Conservation (phyloP, 805 yeast species). For the Saccharomycopsis babjevae region DNA sequence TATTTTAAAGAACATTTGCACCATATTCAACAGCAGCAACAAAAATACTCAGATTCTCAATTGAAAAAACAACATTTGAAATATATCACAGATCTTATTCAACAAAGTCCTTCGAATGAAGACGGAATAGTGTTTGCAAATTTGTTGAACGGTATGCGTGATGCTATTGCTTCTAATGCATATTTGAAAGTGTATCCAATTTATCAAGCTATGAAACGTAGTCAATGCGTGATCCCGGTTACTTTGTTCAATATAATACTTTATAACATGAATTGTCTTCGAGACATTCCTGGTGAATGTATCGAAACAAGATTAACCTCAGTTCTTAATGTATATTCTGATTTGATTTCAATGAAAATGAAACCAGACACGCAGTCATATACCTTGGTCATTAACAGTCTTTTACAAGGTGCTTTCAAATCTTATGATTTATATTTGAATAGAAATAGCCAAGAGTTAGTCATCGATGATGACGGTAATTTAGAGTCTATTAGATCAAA, state of each 20-base stretch:
- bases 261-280: background rate
- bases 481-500: conserved; percentile 2
- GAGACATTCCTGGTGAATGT: conserved; percentile 15
- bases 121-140: background rate
- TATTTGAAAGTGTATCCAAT: conserved; percentile 12
- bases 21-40: background rate
- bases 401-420: conserved; percentile 14
- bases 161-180: background rate
- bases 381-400: conserved; percentile 10
- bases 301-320: conserved; percentile 14
- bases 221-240: conserved; percentile 7
- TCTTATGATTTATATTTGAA: conserved; percentile 2
- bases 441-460: conserved; percentile 6
- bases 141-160: background rate
- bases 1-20: background rate
- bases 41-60: background rate
- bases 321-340: conserved; percentile 16
- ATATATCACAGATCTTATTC: background rate
- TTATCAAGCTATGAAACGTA: conserved; percentile 16
- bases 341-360: conserved; percentile 13
- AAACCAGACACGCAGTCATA: conserved; percentile 13
- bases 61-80: background rate
- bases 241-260: conserved; percentile 12
- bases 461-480: conserved; percentile 12
- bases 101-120: background rate